These are phyloP conservation scores for Xylaria sp. DNA, from an alignment of 2,329 filamentous ascomycete genomes.

Conservation along the genomic window DNA sequence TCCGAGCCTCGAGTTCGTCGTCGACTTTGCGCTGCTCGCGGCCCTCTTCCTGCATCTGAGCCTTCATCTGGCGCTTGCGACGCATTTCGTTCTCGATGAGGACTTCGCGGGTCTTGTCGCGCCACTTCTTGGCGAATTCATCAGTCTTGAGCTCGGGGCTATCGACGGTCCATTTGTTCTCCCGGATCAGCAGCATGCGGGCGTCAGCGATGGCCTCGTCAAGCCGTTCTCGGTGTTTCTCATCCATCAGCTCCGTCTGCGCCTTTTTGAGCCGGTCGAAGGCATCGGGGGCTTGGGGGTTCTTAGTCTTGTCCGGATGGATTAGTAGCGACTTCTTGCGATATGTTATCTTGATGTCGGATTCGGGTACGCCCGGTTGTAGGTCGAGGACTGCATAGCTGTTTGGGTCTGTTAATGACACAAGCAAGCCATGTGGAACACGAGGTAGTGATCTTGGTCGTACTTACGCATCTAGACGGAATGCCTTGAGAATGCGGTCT, in stretches of 20 bases:
- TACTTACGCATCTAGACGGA: slow-evolving; percentile 73
- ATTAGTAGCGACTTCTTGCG: slow-evolving; percentile 99
- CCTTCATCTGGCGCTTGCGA: slow-evolving; percentile 85
- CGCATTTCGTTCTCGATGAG: slow-evolving; percentile 93
- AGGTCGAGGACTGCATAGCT: slow-evolving; percentile 95
- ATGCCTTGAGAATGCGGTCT: slow-evolving; percentile 90
- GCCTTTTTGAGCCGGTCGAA: slow-evolving; percentile 98
- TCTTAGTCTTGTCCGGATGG: slow-evolving; percentile 97
- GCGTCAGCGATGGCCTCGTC: slow-evolving; percentile 98
- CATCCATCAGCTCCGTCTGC: slow-evolving; percentile 89
- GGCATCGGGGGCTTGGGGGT: slow-evolving; percentile 89
- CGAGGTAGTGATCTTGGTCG: background rate
- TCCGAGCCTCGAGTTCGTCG: slow-evolving; percentile 82
- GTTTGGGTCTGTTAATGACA: slow-evolving; percentile 24
- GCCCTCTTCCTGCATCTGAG: slow-evolving; percentile 96
- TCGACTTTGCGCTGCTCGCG: slow-evolving; percentile 87
- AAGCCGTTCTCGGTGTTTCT: slow-evolving; percentile 86
- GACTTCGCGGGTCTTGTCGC: slow-evolving; percentile 88
- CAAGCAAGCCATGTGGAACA: background rate
- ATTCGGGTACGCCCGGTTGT: slow-evolving; percentile 93
- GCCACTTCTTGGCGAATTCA: slow-evolving; percentile 86
- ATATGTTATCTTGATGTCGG: slow-evolving; percentile 94
- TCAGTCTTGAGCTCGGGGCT: slow-evolving; percentile 86
- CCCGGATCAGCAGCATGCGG: slow-evolving; percentile 91
- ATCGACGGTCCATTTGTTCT: slow-evolving; percentile 93